Evolutionary conservation across 108 stramenopile species (phyloP), one percentile per base, ranked within the genome.

Genomic region (Discostella stelligeroides): DNA sequence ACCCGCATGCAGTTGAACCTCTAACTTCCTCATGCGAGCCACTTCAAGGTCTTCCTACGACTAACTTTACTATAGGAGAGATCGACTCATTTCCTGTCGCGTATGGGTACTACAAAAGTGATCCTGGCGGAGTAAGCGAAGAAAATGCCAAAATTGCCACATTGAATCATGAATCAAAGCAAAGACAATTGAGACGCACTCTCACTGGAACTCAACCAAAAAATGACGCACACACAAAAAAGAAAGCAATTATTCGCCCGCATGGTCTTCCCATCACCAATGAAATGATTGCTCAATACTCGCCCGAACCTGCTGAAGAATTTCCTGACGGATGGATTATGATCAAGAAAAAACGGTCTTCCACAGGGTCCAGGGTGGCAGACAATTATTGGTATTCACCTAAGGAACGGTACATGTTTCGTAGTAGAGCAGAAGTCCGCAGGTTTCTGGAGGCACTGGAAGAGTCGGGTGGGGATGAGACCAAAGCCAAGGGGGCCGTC

Each of bases 331-430:
- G 76, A 42, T 77, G 76, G 76, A 48, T 25, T 2, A 34, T 39
- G 55, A 66, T 62, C 4, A 18, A 59, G 25, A 58, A 17, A 38
- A 18, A 23, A 30, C 9, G n/a, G 17, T 21, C 14, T 13, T 10
- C 63, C 63, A n/a, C n/a, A n/a, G n/a, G n/a, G n/a, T n/a, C n/a
- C n/a, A n/a, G n/a, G 38, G 11, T 27, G 5, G 21, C 0, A 7
- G 76, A 77, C 43, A 43, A 34, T 0, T 77, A 70, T 24, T 77
- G 57, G 37, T 77, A 58, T 28, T 70, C 69, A 20, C 76, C 76
- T 14, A 34, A 17, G 0, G 24, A 23, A 3, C 15, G 37, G 6
- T 77, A 58, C 49, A 77, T 66, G 60, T 77, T 77, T 28, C 69
- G 69, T 30, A 70, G 68, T 13, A 59, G 45, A 15, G 38, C 55